phyloP scores from a whole-genome alignment of 2,329 filamentous ascomycete genomes.

The Ophiostoma himal-ulmi region DNA sequence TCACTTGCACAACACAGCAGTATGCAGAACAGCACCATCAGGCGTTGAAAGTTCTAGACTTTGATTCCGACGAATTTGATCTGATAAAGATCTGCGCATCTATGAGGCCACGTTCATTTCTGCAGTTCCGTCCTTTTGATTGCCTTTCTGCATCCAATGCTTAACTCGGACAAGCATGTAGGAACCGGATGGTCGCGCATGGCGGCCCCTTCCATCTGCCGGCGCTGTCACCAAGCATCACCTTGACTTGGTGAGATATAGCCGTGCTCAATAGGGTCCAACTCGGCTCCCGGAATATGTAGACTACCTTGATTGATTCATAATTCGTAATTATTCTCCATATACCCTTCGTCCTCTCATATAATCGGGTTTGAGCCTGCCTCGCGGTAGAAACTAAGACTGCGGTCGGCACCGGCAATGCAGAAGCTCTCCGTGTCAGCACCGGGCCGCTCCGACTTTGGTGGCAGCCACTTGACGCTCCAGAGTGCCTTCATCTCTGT shows the following conservation, averaged over 20 bases:
- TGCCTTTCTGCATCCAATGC: neutral
- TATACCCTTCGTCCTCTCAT: conserved; percentile 9
- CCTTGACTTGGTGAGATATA: neutral
- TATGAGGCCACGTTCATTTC: neutral
- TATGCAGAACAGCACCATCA: neutral
- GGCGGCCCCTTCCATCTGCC: neutral
- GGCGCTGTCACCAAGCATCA: neutral
- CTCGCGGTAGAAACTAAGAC: conserved; percentile 77
- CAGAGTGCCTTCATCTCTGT: conserved; percentile 76
- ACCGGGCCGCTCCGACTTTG: conserved; percentile 52
- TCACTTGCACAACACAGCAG: neutral
- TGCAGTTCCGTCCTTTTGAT: neutral
- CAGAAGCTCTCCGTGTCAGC: conserved; percentile 59
- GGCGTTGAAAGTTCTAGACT: neutral
- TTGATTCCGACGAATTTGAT: neutral
- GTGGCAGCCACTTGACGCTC: conserved; percentile 71
- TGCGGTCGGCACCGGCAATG: conserved; percentile 69
- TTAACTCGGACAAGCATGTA: neutral
- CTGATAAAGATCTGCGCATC: neutral
- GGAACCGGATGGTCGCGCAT: neutral
- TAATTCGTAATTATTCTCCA: neutral
- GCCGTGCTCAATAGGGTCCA: neutral
- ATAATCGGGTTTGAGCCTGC: conserved; percentile 39
- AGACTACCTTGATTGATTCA: neutral
- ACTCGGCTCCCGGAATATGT: neutral